Percentiles rank a stretch among this genome's conserved stretches.
These are phyloP conservation scores for Tetradesmus obliquus DNA, from an alignment of 139 green algal species.

Conservation along the genomic window DNA sequence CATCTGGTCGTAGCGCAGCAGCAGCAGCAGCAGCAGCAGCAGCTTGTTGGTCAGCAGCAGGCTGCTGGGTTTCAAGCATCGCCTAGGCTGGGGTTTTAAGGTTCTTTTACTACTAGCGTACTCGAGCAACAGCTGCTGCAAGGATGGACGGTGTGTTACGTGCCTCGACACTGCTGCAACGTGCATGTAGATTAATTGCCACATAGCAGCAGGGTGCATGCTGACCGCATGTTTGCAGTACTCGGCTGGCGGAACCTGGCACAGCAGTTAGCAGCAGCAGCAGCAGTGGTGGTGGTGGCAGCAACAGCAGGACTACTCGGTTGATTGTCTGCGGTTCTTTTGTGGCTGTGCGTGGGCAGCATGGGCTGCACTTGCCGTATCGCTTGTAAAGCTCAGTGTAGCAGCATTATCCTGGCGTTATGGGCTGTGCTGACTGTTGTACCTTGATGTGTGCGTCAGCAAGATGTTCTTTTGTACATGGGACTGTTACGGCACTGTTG, in stretches of 20 bases:
- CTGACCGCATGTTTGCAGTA: not conserved
- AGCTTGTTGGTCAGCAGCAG: not conserved
- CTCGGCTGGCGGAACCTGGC: not conserved
- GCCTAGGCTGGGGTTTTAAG: too few relatives aligned
- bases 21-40: slow-evolving; percentile 17
- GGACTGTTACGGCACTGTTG: not conserved
- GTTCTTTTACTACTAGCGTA: not conserved
- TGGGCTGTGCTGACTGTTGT: not conserved
- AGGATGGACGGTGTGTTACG: not conserved
- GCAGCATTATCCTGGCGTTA: not conserved
- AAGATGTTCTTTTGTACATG: not conserved
- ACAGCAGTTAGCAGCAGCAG: not conserved
- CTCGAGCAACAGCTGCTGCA: not conserved
- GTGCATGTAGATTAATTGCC: too few relatives aligned
- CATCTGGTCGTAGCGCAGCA: slow-evolving; percentile 43
- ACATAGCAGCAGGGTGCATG: too few relatives aligned
- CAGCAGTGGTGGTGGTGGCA: not conserved
- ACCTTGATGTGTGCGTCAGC: not conserved
- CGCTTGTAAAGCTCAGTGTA: not conserved
- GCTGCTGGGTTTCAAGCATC: not conserved
- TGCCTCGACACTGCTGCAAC: too few relatives aligned
- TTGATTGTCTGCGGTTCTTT: not conserved
- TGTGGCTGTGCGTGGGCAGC: not conserved
- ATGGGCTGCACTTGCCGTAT: not conserved
- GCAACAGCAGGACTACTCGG: not conserved